phyloP scores from a whole-genome alignment of 2,329 filamentous ascomycete species.

The Cordyceps javanica region DNA sequence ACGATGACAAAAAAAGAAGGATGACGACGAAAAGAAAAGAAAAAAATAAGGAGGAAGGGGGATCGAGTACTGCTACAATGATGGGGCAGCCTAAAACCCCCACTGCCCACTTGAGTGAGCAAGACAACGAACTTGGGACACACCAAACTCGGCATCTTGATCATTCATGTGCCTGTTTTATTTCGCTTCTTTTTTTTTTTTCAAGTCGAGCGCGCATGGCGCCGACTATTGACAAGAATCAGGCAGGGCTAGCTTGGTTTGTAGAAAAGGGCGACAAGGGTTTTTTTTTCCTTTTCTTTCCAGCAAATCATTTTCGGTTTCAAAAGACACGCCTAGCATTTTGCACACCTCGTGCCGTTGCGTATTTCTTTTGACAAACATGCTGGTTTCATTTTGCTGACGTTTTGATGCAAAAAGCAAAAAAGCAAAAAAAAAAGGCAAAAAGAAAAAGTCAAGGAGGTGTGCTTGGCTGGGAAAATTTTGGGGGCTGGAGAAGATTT shows the following conservation, averaged over 20 bases:
- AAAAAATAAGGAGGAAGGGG: too few relatives aligned
- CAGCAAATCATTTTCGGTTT: background rate
- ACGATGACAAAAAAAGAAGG: too few relatives aligned
- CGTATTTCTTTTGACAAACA: background rate
- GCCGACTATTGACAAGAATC: background rate
- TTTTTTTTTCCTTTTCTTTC: too few relatives aligned
- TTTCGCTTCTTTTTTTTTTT: background rate
- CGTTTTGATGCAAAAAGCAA: background rate
- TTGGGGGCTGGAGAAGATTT: too few relatives aligned
- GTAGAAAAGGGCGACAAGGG: background rate
- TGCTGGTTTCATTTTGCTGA: background rate
- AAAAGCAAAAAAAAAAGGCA: background rate
- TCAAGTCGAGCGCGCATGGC: conserved; percentile 2
- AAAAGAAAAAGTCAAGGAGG: background rate
- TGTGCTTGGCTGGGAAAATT: background rate
- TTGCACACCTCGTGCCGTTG: too few relatives aligned
- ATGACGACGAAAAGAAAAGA: too few relatives aligned
- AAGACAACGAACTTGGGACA: too few relatives aligned
- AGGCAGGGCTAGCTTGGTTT: background rate
- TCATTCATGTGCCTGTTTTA: background rate
- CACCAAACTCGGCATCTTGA: too few relatives aligned
- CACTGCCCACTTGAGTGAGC: too few relatives aligned
- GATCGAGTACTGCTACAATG: too few relatives aligned
- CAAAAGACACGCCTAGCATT: too few relatives aligned
- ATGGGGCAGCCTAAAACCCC: too few relatives aligned